Evolutionary conservation across 176 grass and related monocot genomes (phyloP), one percentile per base, ranked within the genome.

Genomic region (Ananas comosus): DNA sequence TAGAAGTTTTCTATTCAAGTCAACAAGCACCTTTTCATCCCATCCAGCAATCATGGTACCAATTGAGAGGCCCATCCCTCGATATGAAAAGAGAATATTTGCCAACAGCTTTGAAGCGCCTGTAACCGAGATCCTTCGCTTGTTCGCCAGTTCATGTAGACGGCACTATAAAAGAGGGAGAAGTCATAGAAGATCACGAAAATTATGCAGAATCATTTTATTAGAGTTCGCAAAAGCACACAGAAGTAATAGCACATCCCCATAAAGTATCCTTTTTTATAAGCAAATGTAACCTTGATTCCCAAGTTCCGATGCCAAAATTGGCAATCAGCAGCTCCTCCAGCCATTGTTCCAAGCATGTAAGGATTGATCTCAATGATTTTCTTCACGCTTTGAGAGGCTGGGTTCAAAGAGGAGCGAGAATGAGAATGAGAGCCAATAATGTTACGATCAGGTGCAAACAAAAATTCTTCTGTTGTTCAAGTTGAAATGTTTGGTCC

Each of bases 311-410:
- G 84, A 48, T 99, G 94, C 94, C 94, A 99, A 54, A 99, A 99
- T 22, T 99, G 94, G 66, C 94, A 99, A 85, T 93, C 94, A 63
- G 94, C 89, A 63, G 89, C 94, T 17, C 94, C 94, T 69, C 89
- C 87, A 65, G 94, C 94, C 87, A 99, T 92, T 2, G 89, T 99
- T 76, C 94, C 94, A 48, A 97, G 77, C 94, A 97, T 97, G 84
- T 97, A 92, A 4, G 86, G 94, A 68, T 99, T 93, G 51, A 99
- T 99, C 83, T 99, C 89, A n/a, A 99, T 92, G 72, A 99, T 99
- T 85, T 99, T 97, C 67, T 80, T 93, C 47, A 99, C 87, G 54
- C 81, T 90, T 76, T 97, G 89, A n/a, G 94, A 97, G 54, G 94
- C 94, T 97, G 68, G 27, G 50, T 12, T 67, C 70, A 16, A 71